Base-by-base conservation (phyloP, 345 rosid species). In the Trapa bicornis region DNA sequence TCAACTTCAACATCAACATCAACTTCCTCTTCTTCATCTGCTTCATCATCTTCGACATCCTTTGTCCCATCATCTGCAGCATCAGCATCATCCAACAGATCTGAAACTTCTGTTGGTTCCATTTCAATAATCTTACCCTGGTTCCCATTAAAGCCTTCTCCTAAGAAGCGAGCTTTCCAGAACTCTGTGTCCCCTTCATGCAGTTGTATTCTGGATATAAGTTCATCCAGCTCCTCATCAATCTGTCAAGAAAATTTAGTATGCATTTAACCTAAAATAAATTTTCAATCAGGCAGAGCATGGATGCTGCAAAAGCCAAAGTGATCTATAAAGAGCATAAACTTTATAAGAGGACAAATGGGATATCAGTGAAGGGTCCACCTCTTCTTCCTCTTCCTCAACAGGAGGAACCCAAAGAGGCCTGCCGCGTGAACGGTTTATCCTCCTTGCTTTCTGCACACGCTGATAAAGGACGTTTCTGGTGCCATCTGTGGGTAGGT, bases 381-480 rank as follows among this genome's bases (percentile, higher is more conserved):
- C 98, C 98, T 89, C 97, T 69, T 93, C 98, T 69, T 89, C 94
- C 45, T 88, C 90, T 80, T 90, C 98, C 76, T 88, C 92, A 35
- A 93, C 83, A 29, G 96, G 98, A 78, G 96, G 98, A 74, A 93
- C 96, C 98, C 98, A 93, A 53, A 93, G 97, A 48, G 98, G 98
- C 53, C 96, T 82, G 54, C 97, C 97, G 43, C 97, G 97, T 58
- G 98, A 93, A 45, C 93, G 96, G 80, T 93, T 93, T 68, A 93
- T 89, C 77, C 98, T 85, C 81, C 98, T 88, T 72, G 97, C 97
- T 74, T 93, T 93, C 72, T 93, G 98, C 39, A 93, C 98, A 64
- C 98, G 97, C 84, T 93, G 98, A 81, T 93, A 93, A 71, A 93
- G 96, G 72, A 93, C 87, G 84, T 86, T 93, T 78, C 97, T 90